Evolutionary conservation across 2,329 filamentous ascomycete genomes (phyloP).

Genomic region (Cryphonectria naterciae): DNA sequence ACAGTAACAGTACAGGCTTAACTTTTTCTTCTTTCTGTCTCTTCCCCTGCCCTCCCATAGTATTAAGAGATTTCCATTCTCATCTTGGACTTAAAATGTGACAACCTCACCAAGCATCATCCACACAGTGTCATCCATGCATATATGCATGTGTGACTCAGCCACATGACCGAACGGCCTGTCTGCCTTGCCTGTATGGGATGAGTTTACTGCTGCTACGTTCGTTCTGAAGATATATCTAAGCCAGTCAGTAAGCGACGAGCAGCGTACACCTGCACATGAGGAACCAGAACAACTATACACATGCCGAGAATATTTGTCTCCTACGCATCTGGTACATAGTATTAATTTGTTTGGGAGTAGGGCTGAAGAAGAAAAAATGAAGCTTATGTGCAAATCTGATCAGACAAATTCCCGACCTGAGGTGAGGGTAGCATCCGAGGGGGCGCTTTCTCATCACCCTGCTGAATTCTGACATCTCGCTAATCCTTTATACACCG

Average conservation of each 20-base stretch:
- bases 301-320: not conserved
- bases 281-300: not conserved
- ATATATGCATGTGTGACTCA: not conserved
- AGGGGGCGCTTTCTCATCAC: not conserved
- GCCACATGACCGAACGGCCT: not conserved
- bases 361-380: not conserved
- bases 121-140: not conserved
- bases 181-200: not conserved
- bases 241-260: no score
- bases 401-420: not conserved
- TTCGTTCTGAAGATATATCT: not conserved
- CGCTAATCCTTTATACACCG: not conserved
- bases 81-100: not conserved
- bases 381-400: conserved; percentile 1
- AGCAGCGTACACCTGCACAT: not conserved
- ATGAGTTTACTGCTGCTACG: not conserved
- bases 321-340: not conserved
- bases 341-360: not conserved
- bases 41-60: not conserved
- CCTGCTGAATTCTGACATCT: not conserved
- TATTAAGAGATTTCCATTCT: not conserved
- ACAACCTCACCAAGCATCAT: not conserved
- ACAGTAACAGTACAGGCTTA: not conserved
- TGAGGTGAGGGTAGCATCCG: not conserved
- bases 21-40: not conserved